Conservation (phyloP, 169 alveolate genomes). For the Hepatocystis sp. region DNA sequence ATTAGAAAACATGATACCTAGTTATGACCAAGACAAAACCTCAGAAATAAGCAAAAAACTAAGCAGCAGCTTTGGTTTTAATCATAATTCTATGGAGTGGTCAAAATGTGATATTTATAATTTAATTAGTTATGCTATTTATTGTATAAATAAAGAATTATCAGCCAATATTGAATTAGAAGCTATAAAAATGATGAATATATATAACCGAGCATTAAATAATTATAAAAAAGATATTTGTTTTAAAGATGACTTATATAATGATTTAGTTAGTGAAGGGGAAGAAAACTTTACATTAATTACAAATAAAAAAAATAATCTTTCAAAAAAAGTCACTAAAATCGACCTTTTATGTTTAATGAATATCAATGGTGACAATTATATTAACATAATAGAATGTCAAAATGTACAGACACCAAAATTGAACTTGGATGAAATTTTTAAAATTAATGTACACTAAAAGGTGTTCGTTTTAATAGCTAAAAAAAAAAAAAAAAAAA, state of each 20-base stretch:
- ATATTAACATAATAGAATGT: slow-evolving; percentile 51
- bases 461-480: too few species aligned
- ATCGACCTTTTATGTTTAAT: slow-evolving; percentile 31
- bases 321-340: slow-evolving; percentile 39
- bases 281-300: slow-evolving; percentile 53
- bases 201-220: slow-evolving; percentile 23
- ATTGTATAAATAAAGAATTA: slow-evolving; percentile 68
- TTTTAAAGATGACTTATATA: slow-evolving; percentile 45
- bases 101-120: slow-evolving; percentile 5
- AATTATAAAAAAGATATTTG: slow-evolving; percentile 47
- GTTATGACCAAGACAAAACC: slow-evolving; percentile 27
- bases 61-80: slow-evolving; percentile 5
- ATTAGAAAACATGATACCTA: slow-evolving; percentile 2
- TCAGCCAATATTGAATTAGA: slow-evolving; percentile 58
- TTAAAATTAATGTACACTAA: slow-evolving; percentile 56
- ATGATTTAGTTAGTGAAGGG: slow-evolving; percentile 37
- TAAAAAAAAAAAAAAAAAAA: too few species aligned
- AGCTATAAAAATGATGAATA: slow-evolving; percentile 68
- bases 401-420: slow-evolving; percentile 62
- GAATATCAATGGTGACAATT: slow-evolving; percentile 62
- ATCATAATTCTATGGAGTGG: background rate
- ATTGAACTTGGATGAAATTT: slow-evolving; percentile 50
- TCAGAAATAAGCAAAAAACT: slow-evolving; percentile 19
- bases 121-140: slow-evolving; percentile 51
- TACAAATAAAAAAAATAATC: slow-evolving; percentile 32